Evolutionary conservation across 2,329 filamentous ascomycete species (phyloP), one percentile per base, ranked within the genome.

Genomic region (Phaeosphaeriaceae sp.): DNA sequence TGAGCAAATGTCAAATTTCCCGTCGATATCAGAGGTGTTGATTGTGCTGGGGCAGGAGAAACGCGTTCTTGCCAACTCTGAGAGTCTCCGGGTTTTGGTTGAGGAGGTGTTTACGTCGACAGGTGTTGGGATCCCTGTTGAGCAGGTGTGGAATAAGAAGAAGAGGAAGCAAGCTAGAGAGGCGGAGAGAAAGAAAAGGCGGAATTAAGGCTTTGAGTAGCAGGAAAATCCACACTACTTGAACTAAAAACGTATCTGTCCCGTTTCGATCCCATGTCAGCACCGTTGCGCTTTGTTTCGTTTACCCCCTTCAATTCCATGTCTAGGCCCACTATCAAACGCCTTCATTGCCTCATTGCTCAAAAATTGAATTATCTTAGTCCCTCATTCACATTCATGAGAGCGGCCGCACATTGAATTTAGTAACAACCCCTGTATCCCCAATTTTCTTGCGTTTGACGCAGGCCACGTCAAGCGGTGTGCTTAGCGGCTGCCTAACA

Each of bases 381-480:
- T n/a, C n/a, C n/a, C n/a, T n/a, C n/a, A n/a, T n/a, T n/a, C n/a
- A n/a, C n/a, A n/a, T n/a, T n/a, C n/a, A n/a, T n/a, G n/a, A n/a
- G n/a, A n/a, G n/a, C n/a, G n/a, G 29, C 53, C 51, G 26, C 47
- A 63, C 61, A 52, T 63, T 68, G 17, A 68, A 68, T 13, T 53
- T 48, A 18, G 63, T 60, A 12, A 66, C 39, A 34, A 68, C 66
- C 11, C 65, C 62, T 20, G 56, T 52, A 53, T 68, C 65, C 64
- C 64, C 64, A 0, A 23, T 54, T 17, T 34, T 49, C 32, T 64
- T 63, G 39, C 62, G 51, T 47, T 62, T 56, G 6, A 67, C 60
- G 23, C 57, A 48, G 12, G 59, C 64, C 43, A 67, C 16, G 2
- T 61, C 51, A 3, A 64, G 39, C 30, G 58, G 56, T 28, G 62